Evolutionary conservation across 108 stramenopile genomes (phyloP).

Genomic region (Conticribra guillardii): DNA sequence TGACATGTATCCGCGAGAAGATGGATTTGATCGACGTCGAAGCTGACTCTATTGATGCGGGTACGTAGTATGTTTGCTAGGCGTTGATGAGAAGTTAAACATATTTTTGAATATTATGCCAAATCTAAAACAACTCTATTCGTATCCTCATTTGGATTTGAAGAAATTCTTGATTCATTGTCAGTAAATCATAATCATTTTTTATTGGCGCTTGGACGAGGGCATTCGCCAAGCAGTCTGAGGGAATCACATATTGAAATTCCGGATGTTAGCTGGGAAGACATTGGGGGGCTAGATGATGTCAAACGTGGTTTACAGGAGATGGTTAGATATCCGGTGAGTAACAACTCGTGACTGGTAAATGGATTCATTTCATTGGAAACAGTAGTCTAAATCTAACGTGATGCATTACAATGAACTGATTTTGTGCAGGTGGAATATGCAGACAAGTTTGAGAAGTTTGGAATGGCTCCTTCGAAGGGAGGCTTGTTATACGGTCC

Average conservation of each 20-base stretch:
- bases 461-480: constrained; percentile 89
- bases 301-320: constrained; percentile 97
- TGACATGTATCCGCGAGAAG: constrained; percentile 82
- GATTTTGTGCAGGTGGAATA: constrained; percentile 66
- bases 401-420: no score
- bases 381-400: no score
- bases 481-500: constrained; percentile 96
- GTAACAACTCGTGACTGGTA: background rate
- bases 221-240: constrained; percentile 22
- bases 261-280: constrained; percentile 96
- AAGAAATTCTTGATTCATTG: constrained; percentile 80
- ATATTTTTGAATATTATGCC: constrained; percentile 71
- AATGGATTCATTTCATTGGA: no score
- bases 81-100: constrained; percentile 30
- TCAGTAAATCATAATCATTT: constrained; percentile 82
- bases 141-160: no score
- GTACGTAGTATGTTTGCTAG: constrained; percentile 34
- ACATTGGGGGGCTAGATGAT: constrained; percentile 96
- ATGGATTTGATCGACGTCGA: constrained; percentile 87
- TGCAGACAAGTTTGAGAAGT: constrained; percentile 87
- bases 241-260: constrained; percentile 62
- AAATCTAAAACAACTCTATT: no score
- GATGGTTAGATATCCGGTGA: constrained; percentile 90
- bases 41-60: constrained; percentile 78
- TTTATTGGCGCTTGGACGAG: constrained; percentile 76